phyloP scores from a whole-genome alignment of 2,329 filamentous ascomycete species.

The Periconia sp. region DNA sequence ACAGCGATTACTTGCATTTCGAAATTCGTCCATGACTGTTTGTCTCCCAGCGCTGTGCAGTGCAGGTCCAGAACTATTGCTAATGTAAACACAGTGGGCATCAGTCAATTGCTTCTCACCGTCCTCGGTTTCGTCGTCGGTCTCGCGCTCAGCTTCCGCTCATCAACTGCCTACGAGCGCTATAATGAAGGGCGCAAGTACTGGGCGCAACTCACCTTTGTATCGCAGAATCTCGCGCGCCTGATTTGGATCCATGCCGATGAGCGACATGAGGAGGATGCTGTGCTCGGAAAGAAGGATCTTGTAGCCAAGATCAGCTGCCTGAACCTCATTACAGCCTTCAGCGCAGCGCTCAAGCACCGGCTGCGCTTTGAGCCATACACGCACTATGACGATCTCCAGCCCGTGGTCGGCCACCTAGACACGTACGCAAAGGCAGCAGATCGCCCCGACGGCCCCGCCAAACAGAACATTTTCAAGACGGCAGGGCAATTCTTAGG shows the following conservation, averaged over 20 bases:
- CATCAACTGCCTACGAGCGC: constrained; percentile 77
- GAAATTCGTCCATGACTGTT: constrained; percentile 48
- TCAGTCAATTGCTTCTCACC: constrained; percentile 72
- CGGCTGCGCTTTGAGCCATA: constrained; percentile 85
- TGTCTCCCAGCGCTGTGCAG: not conserved
- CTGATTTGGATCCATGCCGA: constrained; percentile 82
- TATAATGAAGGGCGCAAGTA: constrained; percentile 64
- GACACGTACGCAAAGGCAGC: constrained; percentile 72
- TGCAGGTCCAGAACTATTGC: not conserved
- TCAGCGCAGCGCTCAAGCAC: constrained; percentile 79
- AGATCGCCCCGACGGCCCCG: constrained; percentile 38
- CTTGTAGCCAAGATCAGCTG: constrained; percentile 68
- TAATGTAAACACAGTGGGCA: constrained; percentile 52
- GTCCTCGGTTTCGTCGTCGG: constrained; percentile 82
- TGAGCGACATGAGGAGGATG: constrained; percentile 60
- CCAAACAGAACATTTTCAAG: constrained; percentile 56
- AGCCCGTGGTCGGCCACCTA: constrained; percentile 72
- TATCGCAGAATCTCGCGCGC: constrained; percentile 66
- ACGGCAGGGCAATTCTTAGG: constrained; percentile 73
- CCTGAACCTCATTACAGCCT: constrained; percentile 79
- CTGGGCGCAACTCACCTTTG: constrained; percentile 65
- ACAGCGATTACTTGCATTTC: constrained; percentile 64
- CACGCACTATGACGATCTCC: constrained; percentile 74
- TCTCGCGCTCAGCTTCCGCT: constrained; percentile 75
- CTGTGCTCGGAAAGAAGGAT: constrained; percentile 65